A percentile compares a stretch with the other conserved stretches of the same genome.
phyloP scores from a whole-genome alignment of 345 rosid species.

The Viola odorata region DNA sequence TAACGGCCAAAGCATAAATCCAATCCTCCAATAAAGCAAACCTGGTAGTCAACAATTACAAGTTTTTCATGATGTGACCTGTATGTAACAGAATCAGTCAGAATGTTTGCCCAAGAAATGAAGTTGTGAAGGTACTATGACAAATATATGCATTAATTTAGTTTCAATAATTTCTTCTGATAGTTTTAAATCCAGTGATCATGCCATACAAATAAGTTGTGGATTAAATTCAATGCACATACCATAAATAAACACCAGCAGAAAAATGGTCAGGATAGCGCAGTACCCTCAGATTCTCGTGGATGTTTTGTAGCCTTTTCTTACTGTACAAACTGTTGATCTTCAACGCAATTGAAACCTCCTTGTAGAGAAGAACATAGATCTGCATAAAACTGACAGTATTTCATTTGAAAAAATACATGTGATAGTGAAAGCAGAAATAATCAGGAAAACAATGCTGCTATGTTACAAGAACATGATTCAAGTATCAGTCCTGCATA shows the following conservation, averaged over 20 bases:
- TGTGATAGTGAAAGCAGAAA: background rate
- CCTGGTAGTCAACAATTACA: slow-evolving; percentile 69
- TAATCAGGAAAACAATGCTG: background rate
- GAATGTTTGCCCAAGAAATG: slow-evolving; percentile 16
- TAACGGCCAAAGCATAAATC: slow-evolving; percentile 92
- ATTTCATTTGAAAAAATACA: background rate
- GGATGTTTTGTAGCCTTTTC: slow-evolving; percentile 67
- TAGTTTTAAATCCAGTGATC: too few relatives aligned
- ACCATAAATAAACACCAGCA: slow-evolving; percentile 80
- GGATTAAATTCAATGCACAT: slow-evolving; percentile 5
- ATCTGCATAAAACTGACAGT: slow-evolving; percentile 42
- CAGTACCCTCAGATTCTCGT: slow-evolving; percentile 73
- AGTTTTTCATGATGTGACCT: slow-evolving; percentile 98
- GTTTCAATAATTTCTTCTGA: too few relatives aligned
- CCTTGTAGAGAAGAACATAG: slow-evolving; percentile 85
- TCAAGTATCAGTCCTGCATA: too few relatives aligned
- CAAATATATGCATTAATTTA: background rate
- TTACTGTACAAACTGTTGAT: slow-evolving; percentile 84
- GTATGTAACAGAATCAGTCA: slow-evolving; percentile 11
- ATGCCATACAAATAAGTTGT: too few relatives aligned
- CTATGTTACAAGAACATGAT: too few relatives aligned
- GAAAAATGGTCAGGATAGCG: slow-evolving; percentile 89
- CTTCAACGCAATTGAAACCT: slow-evolving; percentile 79
- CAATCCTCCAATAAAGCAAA: slow-evolving; percentile 88
- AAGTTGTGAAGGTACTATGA: background rate